Percentiles rank a stretch among this genome's conserved stretches.
phyloP scores from a whole-genome alignment of 371 early-diverging fungal species.

The Parasitella parasitica region DNA sequence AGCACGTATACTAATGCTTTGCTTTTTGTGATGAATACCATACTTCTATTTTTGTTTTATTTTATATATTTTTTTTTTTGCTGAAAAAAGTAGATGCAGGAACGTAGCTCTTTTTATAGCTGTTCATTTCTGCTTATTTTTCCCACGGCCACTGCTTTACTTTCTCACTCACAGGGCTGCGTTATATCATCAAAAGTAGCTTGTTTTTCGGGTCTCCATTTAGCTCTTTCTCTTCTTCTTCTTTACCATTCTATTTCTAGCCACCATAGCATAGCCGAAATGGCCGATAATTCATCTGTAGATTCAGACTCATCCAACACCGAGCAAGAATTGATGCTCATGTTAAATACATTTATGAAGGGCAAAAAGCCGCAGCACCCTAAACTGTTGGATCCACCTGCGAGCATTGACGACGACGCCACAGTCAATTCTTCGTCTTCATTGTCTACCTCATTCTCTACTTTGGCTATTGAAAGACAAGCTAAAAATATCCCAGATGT shows the following conservation, averaged over 20 bases:
- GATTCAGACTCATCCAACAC: slow-evolving; percentile 1
- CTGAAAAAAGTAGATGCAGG: background rate
- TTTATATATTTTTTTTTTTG: too few relatives aligned
- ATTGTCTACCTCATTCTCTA: slow-evolving; percentile 17
- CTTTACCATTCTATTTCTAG: background rate
- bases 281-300: background rate
- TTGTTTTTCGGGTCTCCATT: too few relatives aligned
- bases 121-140: background rate
- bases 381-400: too few relatives aligned
- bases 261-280: background rate
- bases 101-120: background rate
- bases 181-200: too few relatives aligned
- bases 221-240: background rate
- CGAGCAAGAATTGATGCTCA: background rate
- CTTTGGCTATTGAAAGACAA: slow-evolving; percentile 58
- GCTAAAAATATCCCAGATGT: background rate
- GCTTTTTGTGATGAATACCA: background rate
- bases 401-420: slow-evolving; percentile 49
- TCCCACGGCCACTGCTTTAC: background rate
- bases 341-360: background rate
- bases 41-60: background rate
- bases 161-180: background rate
- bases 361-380: background rate
- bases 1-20: background rate
- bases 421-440: background rate